A percentile compares a stretch with the other conserved stretches of the same genome.
Conservation (phyloP, 768 basidiomycete species). For the Boletales sp. region DNA sequence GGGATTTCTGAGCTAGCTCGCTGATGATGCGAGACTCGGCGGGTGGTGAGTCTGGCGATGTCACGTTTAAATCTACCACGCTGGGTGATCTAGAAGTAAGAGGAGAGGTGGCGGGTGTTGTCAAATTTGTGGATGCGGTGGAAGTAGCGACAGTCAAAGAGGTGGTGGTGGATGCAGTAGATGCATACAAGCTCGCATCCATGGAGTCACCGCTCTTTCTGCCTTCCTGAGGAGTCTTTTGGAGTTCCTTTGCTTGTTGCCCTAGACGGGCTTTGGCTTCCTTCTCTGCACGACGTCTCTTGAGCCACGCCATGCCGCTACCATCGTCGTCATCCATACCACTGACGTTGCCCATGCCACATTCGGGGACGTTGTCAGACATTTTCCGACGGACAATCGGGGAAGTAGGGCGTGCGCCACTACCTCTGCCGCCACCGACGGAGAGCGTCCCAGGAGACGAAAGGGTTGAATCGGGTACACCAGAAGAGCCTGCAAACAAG, state of each 20-base stretch:
- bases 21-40: not conserved
- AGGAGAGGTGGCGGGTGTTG: slow-evolving; percentile 19
- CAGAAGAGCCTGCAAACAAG: slow-evolving; percentile 12
- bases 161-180: slow-evolving; percentile 22
- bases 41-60: not conserved
- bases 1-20: not conserved
- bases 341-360: slow-evolving; percentile 28
- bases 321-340: slow-evolving; percentile 68
- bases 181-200: slow-evolving; percentile 20
- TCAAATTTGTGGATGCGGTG: slow-evolving; percentile 12
- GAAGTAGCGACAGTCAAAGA: slow-evolving; percentile 22
- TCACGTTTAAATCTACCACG: slow-evolving; percentile 11
- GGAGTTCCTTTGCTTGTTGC: slow-evolving; percentile 12
- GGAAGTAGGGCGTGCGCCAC: slow-evolving; percentile 11
- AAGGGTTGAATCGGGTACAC: slow-evolving; percentile 17
- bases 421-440: slow-evolving; percentile 10
- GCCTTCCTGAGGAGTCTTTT: slow-evolving; percentile 13
- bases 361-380: slow-evolving; percentile 16
- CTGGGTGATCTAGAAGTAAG: slow-evolving; percentile 21
- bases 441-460: slow-evolving; percentile 31
- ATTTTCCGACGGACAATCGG: slow-evolving; percentile 14
- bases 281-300: slow-evolving; percentile 55
- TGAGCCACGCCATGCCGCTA: slow-evolving; percentile 85
- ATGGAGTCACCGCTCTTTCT: slow-evolving; percentile 21
- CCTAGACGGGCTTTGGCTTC: slow-evolving; percentile 36